Base-by-base conservation (phyloP, 257 asterid genomes). In the Galeopsis tetrahit region DNA sequence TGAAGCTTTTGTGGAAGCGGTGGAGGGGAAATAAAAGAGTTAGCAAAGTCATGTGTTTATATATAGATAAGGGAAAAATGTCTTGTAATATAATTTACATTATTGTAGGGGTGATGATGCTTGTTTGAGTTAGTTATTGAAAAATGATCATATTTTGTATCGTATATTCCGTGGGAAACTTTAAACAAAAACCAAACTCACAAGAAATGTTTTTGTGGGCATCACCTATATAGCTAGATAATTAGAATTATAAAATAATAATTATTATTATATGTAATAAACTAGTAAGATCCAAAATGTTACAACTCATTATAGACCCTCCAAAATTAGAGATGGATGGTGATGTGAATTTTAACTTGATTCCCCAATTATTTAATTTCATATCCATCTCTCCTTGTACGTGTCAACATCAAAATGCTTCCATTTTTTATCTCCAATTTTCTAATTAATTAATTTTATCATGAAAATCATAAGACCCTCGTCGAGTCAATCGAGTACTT, bases 131-230 rank as follows among this genome's bases (percentile, higher is more conserved):
- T 73, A 62, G 76, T 49, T 71, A 63, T 3, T 56, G 69, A 4
- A 49, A 34, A 21, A 21, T 21, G 28, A 21, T 21, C 14, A 69
- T 67, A 36, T 61, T 34, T 35, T 11, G 57, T 49, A 36, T 62
- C n/a, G 17, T 33, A 42, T 48, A 48, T 72, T 61, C 17, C 8
- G 14, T 58, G 73, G 73, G 76, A 71, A 71, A 53, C 72, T 62
- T 53, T 53, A 53, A 42, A 49, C 66, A 69, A 69, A 74, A 15
- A 38, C 77, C 77, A 70, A 75, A 17, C 9, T 59, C 77, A 58
- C 83, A 70, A 74, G 80, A 70, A 64, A 79, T 65, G 40, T 34
- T 15, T 57, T 49, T 57, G 73, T 74, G 70, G 56, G 43, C 52
- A 69, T 57, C 59, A 56, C 14, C 64, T 58, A 21, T 21, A 21